Conservation (phyloP, 2,329 filamentous ascomycete genomes). For the Beauveria caledonica region DNA sequence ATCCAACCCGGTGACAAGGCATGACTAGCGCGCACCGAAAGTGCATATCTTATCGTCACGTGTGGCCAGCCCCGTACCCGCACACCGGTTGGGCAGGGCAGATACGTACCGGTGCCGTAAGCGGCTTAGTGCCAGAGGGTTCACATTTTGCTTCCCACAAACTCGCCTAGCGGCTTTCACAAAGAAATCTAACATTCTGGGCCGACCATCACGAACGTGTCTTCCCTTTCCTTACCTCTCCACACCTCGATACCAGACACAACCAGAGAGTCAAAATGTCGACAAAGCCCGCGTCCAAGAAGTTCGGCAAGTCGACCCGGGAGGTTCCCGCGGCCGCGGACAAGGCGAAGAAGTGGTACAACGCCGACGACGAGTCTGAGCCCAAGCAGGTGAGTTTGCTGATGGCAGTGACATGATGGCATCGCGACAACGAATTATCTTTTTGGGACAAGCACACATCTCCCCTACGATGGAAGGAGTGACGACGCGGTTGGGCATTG, state of each 20-base stretch:
- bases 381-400: constrained; percentile 81
- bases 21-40: not conserved
- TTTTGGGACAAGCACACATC: not conserved
- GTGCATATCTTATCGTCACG: constrained; percentile 27
- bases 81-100: constrained; percentile 15
- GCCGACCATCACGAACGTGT: constrained; percentile 29
- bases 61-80: constrained; percentile 26
- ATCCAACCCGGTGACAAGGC: not conserved
- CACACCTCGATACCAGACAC: constrained; percentile 34
- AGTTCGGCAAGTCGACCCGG: constrained; percentile 95
- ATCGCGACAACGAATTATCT: not conserved
- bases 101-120: constrained; percentile 18
- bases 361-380: constrained; percentile 81
- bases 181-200: constrained; percentile 35
- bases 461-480: not conserved
- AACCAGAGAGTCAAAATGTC: constrained; percentile 55
- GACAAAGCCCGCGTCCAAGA: constrained; percentile 75
- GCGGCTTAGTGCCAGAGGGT: constrained; percentile 32
- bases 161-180: constrained; percentile 33
- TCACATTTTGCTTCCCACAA: constrained; percentile 37
- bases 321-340: constrained; percentile 77
- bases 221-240: constrained; percentile 27
- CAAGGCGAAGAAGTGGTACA: constrained; percentile 99
- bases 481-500: constrained; percentile 3
- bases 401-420: constrained; percentile 13